Conservation (phyloP, 192 early-diverging fungal genomes). For the Globomyces pollinis-pini region DNA sequence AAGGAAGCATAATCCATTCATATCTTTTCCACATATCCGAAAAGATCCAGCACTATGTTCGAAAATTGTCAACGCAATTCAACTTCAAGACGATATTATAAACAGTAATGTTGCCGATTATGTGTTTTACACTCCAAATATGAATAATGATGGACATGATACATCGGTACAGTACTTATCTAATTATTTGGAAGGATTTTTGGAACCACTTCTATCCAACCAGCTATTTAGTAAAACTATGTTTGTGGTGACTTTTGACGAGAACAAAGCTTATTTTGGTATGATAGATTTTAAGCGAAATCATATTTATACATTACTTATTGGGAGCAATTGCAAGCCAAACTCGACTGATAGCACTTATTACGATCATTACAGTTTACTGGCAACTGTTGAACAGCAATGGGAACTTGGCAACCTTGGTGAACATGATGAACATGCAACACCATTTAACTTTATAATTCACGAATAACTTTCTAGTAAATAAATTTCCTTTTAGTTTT, state of each 20-base stretch:
- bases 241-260: constrained; percentile 34
- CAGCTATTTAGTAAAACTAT: constrained; percentile 26
- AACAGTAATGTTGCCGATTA: constrained; percentile 34
- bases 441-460: constrained; percentile 1
- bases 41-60: constrained; percentile 35
- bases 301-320: constrained; percentile 8
- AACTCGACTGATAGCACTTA: constrained; percentile 39
- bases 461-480: too few species aligned
- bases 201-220: constrained; percentile 29
- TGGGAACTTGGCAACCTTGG: constrained; percentile 47
- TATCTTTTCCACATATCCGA: constrained; percentile 21
- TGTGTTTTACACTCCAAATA: constrained; percentile 50
- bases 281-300: constrained; percentile 14
- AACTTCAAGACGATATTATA: constrained; percentile 42
- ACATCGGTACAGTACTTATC: constrained; percentile 43
- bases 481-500: too few species aligned
- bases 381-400: constrained; percentile 47
- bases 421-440: constrained; percentile 10
- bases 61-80: constrained; percentile 47
- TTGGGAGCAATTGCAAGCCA: background rate
- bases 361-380: constrained; percentile 57
- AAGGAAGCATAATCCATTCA: constrained; percentile 32
- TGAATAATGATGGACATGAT: constrained; percentile 51
- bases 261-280: constrained; percentile 9
- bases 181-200: constrained; percentile 44